These are phyloP conservation scores for Amphirosellinia nigrospora DNA, from an alignment of 495 filamentous ascomycete species.

Conservation along the genomic window DNA sequence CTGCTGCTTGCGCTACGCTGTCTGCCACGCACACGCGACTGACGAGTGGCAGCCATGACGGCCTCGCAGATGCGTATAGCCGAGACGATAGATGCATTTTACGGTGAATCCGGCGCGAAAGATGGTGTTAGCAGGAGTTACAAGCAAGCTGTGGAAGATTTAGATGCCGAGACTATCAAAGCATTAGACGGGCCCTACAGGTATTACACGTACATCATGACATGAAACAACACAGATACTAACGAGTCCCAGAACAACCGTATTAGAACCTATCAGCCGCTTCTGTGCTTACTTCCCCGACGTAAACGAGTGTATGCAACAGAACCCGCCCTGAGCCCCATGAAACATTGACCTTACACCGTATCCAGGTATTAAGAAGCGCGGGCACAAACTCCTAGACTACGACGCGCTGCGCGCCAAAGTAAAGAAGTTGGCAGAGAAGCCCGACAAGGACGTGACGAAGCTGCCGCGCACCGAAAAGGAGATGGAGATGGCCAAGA, in stretches of 20 bases:
- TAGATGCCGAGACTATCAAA: conserved; percentile 98
- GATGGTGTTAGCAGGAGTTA: conserved; percentile 96
- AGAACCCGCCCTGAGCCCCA: background rate
- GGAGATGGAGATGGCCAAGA: conserved; percentile 90
- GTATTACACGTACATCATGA: conserved; percentile 55
- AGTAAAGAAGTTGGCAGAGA: conserved; percentile 95
- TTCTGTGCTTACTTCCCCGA: conserved; percentile 99
- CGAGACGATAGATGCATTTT: conserved; percentile 98
- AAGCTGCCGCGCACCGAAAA: conserved; percentile 94
- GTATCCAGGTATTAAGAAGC: conserved; percentile 85
- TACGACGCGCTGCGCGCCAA: conserved; percentile 95
- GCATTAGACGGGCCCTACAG: conserved; percentile 96
- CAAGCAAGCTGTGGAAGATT: conserved; percentile 96
- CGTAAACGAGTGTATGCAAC: conserved; percentile 90
- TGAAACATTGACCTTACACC: conserved; percentile 19
- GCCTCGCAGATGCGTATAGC: conserved; percentile 99
- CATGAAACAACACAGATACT: conserved; percentile 4
- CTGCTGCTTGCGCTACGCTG: too few relatives aligned
- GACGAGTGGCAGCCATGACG: conserved; percentile 77
- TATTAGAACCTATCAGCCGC: conserved; percentile 89
- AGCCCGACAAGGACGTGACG: conserved; percentile 96
- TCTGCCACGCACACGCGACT: conserved; percentile 3
- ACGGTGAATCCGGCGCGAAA: conserved; percentile 91
- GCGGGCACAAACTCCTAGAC: conserved; percentile 95
- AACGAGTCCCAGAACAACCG: conserved; percentile 69